phyloP scores from a whole-genome alignment of 345 rosid genomes.

The Clarkia xantiana region DNA sequence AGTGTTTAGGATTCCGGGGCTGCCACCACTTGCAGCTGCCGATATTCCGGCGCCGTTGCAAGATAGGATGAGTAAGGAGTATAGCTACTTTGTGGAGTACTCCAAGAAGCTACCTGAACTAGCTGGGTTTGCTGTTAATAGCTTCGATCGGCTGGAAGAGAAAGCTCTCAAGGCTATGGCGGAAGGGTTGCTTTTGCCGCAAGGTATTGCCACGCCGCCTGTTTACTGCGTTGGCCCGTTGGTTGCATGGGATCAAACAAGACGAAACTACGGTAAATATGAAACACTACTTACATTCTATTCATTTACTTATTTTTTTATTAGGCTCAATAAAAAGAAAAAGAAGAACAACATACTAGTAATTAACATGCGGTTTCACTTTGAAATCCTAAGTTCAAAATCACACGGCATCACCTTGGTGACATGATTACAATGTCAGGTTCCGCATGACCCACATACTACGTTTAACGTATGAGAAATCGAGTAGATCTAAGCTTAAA shows the following conservation, averaged over 20 bases:
- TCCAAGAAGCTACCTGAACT: neutral
- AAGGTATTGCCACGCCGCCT: slow-evolving; percentile 8
- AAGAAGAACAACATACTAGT: too few species aligned
- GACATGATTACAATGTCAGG: too few species aligned
- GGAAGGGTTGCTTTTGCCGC: slow-evolving; percentile 16
- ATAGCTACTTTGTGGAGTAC: slow-evolving; percentile 6
- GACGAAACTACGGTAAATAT: neutral
- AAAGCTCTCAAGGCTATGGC: slow-evolving; percentile 8
- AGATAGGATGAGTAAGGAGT: slow-evolving; percentile 11
- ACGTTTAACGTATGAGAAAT: too few species aligned
- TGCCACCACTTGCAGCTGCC: slow-evolving; percentile 12
- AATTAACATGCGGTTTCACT: too few species aligned
- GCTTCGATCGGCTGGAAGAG: slow-evolving; percentile 14
- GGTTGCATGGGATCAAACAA: neutral
- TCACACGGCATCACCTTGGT: too few species aligned
- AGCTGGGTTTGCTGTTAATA: slow-evolving; percentile 16
- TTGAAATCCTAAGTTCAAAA: too few species aligned
- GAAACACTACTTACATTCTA: too few species aligned
- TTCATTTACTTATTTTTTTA: too few species aligned
- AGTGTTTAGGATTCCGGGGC: slow-evolving; percentile 16
- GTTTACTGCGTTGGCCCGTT: slow-evolving; percentile 26
- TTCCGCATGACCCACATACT: too few species aligned
- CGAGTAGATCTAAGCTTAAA: too few species aligned
- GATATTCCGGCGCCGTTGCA: slow-evolving; percentile 11
- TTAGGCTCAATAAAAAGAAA: too few species aligned